Evolutionary conservation across 441 rosid species (phyloP).

Genomic region (Populus hybrid): DNA sequence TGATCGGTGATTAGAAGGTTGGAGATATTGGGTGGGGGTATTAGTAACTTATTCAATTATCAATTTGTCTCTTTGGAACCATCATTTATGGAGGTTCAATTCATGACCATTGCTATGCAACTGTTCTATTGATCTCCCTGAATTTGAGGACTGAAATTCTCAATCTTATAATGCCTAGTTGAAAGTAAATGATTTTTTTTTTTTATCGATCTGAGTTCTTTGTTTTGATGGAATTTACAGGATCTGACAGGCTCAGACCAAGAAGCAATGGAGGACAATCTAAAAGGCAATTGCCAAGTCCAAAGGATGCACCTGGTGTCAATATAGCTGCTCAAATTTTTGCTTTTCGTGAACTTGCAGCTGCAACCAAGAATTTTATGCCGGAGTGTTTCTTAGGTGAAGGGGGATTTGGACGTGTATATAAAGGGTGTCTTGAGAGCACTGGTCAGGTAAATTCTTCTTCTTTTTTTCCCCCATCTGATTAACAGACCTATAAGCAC

Average conservation of each 20-base stretch:
- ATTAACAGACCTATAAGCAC: background rate
- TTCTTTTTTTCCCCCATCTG: background rate
- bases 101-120: background rate
- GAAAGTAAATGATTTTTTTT: background rate
- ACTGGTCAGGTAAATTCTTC: constrained; percentile 73
- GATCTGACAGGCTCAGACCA: constrained; percentile 69
- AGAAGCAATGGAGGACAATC: constrained; percentile 62
- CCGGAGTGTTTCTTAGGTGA: constrained; percentile 92
- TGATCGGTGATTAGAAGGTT: constrained; percentile 15
- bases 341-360: constrained; percentile 81
- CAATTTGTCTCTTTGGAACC: constrained; percentile 5
- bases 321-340: constrained; percentile 88
- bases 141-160: background rate
- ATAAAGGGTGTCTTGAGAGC: constrained; percentile 82
- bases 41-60: background rate
- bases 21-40: background rate
- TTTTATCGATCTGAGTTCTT: constrained; percentile 4
- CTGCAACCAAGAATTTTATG: constrained; percentile 88
- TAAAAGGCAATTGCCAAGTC: constrained; percentile 52
- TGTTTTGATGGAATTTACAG: constrained; percentile 41
- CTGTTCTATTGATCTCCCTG: constrained; percentile 1
- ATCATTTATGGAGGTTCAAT: background rate
- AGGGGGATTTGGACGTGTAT: constrained; percentile 97
- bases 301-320: constrained; percentile 54
- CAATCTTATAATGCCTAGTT: constrained; percentile 7